A percentile compares a stretch with the other conserved stretches of the same genome.
phyloP scores from a whole-genome alignment of 805 yeast species.

The Candida yuanshanica region DNA sequence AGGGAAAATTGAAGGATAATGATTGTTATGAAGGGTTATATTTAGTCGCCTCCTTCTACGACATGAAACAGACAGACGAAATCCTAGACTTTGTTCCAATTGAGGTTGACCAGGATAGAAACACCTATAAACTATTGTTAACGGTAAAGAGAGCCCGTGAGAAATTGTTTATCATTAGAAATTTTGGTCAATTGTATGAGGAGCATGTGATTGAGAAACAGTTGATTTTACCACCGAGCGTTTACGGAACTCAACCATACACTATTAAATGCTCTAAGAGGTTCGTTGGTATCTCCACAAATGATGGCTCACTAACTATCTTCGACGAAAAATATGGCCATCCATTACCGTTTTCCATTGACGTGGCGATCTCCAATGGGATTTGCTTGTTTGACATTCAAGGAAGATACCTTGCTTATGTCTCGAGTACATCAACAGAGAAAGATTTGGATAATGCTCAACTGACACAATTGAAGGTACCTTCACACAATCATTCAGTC shows the following conservation, averaged over 20 bases:
- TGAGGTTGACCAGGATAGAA: conserved; percentile 16
- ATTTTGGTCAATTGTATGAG: conserved; percentile 19
- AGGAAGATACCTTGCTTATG: conserved; percentile 36
- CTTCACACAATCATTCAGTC: conserved; percentile 17
- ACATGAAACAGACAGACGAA: conserved; percentile 10
- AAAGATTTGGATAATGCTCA: background rate
- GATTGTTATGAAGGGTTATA: conserved; percentile 20
- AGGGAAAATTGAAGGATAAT: conserved; percentile 3
- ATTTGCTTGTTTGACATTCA: conserved; percentile 37
- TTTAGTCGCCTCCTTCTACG: conserved; percentile 23
- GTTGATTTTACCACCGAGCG: conserved; percentile 24
- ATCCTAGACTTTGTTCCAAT: conserved; percentile 24
- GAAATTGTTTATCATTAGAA: conserved; percentile 6
- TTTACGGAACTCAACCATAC: conserved; percentile 22
- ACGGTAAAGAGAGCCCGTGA: conserved; percentile 9
- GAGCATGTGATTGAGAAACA: conserved; percentile 8
- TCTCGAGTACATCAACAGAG: conserved; percentile 2
- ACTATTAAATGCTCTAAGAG: conserved; percentile 14
- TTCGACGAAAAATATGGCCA: conserved; percentile 16
- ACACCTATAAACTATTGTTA: conserved; percentile 19
- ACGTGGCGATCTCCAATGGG: conserved; percentile 26
- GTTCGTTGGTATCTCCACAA: conserved; percentile 24
- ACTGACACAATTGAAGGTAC: conserved; percentile 15
- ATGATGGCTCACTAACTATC: conserved; percentile 25
- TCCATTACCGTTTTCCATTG: conserved; percentile 14